Evolutionary conservation across 106 monocot genomes (phyloP).

Genomic region (Dactylorhiza incarnata): DNA sequence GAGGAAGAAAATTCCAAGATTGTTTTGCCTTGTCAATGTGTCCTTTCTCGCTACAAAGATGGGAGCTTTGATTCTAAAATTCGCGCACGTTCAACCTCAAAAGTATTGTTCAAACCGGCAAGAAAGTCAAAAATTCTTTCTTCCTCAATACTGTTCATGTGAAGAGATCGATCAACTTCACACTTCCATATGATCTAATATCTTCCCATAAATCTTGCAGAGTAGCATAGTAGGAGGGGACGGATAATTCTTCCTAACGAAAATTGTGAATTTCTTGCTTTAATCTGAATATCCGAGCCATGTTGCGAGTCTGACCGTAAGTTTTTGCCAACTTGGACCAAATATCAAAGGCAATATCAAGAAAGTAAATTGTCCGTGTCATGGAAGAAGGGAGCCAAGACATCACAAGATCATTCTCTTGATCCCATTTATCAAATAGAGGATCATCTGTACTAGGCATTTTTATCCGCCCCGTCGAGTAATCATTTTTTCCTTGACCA

Average conservation of each 20-base stretch:
- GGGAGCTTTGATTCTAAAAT: not conserved
- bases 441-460: too few relatives aligned
- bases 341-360: not conserved
- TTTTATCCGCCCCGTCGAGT: too few relatives aligned
- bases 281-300: not conserved
- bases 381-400: too few relatives aligned
- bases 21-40: conserved; percentile 48
- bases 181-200: not conserved
- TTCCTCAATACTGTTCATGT: not conserved
- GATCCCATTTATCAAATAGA: too few relatives aligned
- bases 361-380: not conserved
- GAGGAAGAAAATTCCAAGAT: conserved; percentile 75
- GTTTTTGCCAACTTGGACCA: not conserved
- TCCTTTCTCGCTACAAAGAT: conserved; percentile 41
- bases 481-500: too few relatives aligned
- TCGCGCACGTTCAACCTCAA: not conserved
- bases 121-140: not conserved
- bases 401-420: too few relatives aligned
- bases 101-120: not conserved
- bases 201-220: not conserved
- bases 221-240: not conserved
- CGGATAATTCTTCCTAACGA: not conserved
- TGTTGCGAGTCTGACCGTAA: not conserved
- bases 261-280: not conserved
- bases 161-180: not conserved